A percentile compares a stretch with the other conserved stretches of the same genome.
Conservation (phyloP, 2,329 filamentous ascomycete species). For the Colletotrichum tofieldiae region DNA sequence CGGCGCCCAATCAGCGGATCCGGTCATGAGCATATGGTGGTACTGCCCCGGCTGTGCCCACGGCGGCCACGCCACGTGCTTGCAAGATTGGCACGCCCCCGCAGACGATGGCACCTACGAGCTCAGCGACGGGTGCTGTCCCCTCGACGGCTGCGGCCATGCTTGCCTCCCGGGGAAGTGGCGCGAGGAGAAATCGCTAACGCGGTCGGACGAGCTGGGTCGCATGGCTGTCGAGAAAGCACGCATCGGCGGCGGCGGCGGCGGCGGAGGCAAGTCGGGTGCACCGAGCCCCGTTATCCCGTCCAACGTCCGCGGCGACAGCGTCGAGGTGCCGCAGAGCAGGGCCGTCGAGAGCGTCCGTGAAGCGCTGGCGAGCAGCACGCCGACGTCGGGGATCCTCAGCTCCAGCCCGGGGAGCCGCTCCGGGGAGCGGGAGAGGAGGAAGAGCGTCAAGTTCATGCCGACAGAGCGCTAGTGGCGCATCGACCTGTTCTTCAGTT, state of each 20-base stretch:
- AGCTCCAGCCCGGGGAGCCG: slow-evolving; percentile 66
- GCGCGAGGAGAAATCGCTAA: slow-evolving; percentile 63
- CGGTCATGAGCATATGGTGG: slow-evolving; percentile 69
- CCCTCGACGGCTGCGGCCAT: slow-evolving; percentile 76
- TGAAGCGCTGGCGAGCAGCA: slow-evolving; percentile 62
- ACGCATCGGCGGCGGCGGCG: slow-evolving; percentile 43
- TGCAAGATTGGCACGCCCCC: slow-evolving; percentile 71
- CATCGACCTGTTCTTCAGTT: slow-evolving; percentile 1
- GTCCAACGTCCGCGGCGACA: slow-evolving; percentile 62
- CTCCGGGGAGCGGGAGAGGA: slow-evolving; percentile 65
- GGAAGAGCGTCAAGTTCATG: slow-evolving; percentile 77
- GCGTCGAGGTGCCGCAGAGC: slow-evolving; percentile 71
- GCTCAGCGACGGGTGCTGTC: slow-evolving; percentile 71
- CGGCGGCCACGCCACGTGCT: slow-evolving; percentile 73
- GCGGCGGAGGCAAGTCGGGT: slow-evolving; percentile 48
- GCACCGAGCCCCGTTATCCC: slow-evolving; percentile 38
- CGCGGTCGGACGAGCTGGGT: slow-evolving; percentile 67
- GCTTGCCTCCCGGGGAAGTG: slow-evolving; percentile 73
- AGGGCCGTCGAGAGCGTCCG: slow-evolving; percentile 73
- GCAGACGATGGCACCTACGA: slow-evolving; percentile 46
- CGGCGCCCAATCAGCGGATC: slow-evolving; percentile 43
- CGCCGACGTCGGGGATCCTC: slow-evolving; percentile 53
- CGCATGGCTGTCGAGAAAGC: slow-evolving; percentile 63
- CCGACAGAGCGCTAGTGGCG: slow-evolving; percentile 53
- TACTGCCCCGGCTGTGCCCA: slow-evolving; percentile 75